Base-by-base conservation (phyloP, 2,329 filamentous ascomycete genomes). In the Alternaria ethzedia region DNA sequence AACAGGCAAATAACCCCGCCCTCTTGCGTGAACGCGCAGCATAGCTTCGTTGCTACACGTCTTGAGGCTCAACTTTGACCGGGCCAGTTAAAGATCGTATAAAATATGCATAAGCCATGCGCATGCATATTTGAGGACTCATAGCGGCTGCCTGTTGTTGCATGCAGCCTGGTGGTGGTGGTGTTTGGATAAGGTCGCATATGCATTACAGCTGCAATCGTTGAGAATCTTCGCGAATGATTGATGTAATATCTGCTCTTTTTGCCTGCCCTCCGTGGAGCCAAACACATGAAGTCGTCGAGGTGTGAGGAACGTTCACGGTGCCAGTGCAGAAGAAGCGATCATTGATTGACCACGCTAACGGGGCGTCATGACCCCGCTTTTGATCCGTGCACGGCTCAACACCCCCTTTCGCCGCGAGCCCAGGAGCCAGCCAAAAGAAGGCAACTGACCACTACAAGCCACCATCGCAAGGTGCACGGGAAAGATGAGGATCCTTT, bases 11-110 rank as follows among this genome's bases (percentile, higher is more conserved):
- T 54, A 46, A 26, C 41, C 45, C 51, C 47, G 47, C 61, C 54
- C 57, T 54, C 20, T 54, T 54, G 52, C 26, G 64, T 54, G 36
- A 63, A 59, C 46, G 17, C 30, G 36, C 12, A 43, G 25, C 47
- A 21, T 36, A 47, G 61, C 61, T 30, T 54, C 28, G 44, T 61
- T 57, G 25, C 15, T 44, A 50, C 7, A 23, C 30, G 41, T 25
- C 23, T 52, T 57, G 61, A 70, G 69, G 57, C 68, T 69, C 69
- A 60, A 20, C 8, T 23, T 17, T 72, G 54, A 74, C 71, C 70
- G 70, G 71, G 68, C 28, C 43, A 36, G 21, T 58, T 20, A 45
- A 46, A 41, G 55, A 49, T 60, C 43, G 52, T 41, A 47, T 44
- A 26, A 46, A 64, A 55, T 41, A 20, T 62, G 63, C 54, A 69